A percentile compares a stretch with the other conserved stretches of the same genome.
Evolutionary conservation across 345 rosid genomes (phyloP).

Genomic region (Odontarrhena argentea): DNA sequence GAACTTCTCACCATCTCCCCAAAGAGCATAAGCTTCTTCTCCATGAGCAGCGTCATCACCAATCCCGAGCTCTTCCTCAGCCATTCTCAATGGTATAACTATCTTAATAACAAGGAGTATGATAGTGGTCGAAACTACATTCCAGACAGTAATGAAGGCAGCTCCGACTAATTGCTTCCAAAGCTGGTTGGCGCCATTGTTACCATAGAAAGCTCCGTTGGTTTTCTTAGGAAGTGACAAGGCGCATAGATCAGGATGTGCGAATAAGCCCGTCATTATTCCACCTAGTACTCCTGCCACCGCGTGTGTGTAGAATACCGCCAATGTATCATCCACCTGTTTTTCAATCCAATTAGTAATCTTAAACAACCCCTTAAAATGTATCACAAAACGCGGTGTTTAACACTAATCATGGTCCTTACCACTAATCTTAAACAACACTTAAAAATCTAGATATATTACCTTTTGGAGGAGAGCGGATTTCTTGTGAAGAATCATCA

Average conservation of each 20-base stretch:
- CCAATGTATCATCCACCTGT: conserved; percentile 84
- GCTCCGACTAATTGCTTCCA: conserved; percentile 81
- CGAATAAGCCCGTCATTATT: conserved; percentile 74
- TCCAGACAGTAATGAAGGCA: conserved; percentile 67
- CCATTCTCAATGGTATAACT: conserved; percentile 79
- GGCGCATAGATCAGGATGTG: conserved; percentile 67
- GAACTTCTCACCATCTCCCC: conserved; percentile 96
- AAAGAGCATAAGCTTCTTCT: conserved; percentile 93
- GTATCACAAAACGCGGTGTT: too few relatives aligned
- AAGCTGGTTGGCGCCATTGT: conserved; percentile 65
- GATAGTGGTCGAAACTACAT: conserved; percentile 57
- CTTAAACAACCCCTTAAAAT: too few relatives aligned
- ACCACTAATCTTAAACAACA: too few relatives aligned
- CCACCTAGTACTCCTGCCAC: conserved; percentile 89
- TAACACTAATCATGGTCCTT: too few relatives aligned
- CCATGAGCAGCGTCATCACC: conserved; percentile 97
- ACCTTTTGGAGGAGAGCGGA: conserved; percentile 67
- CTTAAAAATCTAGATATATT: neutral
- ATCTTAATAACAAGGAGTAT: conserved; percentile 62
- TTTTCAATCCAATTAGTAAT: neutral
- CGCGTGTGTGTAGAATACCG: conserved; percentile 93
- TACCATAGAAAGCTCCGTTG: conserved; percentile 82
- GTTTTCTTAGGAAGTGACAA: conserved; percentile 48
- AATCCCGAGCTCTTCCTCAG: conserved; percentile 68
- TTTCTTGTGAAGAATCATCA: conserved; percentile 93